Percentiles rank a stretch among this genome's conserved stretches.
These are phyloP conservation scores for Myriosclerotinia duriaeana DNA, from an alignment of 2,329 filamentous ascomycete species.

Conservation along the genomic window DNA sequence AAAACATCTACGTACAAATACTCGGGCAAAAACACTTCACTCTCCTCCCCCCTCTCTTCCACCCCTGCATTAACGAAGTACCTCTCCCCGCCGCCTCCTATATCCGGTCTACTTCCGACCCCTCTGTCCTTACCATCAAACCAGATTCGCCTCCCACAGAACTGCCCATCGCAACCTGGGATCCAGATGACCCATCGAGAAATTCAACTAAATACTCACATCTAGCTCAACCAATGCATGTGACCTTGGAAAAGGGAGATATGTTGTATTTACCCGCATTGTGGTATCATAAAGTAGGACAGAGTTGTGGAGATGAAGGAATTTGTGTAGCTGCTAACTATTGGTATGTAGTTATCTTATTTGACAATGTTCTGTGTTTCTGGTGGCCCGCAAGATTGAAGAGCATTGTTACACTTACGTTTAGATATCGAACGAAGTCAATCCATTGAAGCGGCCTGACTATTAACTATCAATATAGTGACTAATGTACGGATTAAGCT, in stretches of 20 bases:
- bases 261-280: slow-evolving; percentile 80
- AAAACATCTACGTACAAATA: slow-evolving; percentile 80
- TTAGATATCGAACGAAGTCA: neutral
- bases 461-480: neutral
- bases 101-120: neutral
- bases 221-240: slow-evolving; percentile 59
- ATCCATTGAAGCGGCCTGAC: too few species aligned
- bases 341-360: slow-evolving; percentile 53
- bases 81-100: slow-evolving; percentile 15
- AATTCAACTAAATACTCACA: slow-evolving; percentile 56
- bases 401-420: neutral
- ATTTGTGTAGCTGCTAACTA: slow-evolving; percentile 81
- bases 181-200: slow-evolving; percentile 51
- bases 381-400: neutral
- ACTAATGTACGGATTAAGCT: neutral
- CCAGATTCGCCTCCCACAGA: slow-evolving; percentile 21
- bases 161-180: slow-evolving; percentile 72
- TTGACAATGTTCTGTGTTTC: neutral
- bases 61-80: slow-evolving; percentile 23
- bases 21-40: slow-evolving; percentile 72
- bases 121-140: slow-evolving; percentile 3
- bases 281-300: slow-evolving; percentile 83
- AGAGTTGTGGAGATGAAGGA: slow-evolving; percentile 65
- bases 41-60: slow-evolving; percentile 64
- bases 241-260: slow-evolving; percentile 70